These are phyloP conservation scores for Pouteria campechiana DNA, from an alignment of 179 eudicot species.

Conservation along the genomic window DNA sequence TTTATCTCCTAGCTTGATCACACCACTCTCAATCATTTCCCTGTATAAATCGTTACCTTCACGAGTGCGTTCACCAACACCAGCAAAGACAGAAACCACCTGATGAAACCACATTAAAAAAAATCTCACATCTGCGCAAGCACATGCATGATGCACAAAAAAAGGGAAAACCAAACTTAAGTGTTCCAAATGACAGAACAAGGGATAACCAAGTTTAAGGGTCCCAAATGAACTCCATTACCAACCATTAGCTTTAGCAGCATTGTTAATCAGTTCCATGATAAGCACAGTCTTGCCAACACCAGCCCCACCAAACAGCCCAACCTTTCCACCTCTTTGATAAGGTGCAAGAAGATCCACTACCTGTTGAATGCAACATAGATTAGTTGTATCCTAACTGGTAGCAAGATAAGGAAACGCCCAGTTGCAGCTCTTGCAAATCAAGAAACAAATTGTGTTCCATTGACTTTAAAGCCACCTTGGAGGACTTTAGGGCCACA, in stretches of 20 bases:
- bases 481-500: too few species aligned
- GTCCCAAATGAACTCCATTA: not conserved
- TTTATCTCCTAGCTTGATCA: slow-evolving; percentile 96
- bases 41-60: slow-evolving; percentile 97
- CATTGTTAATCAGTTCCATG: slow-evolving; percentile 95
- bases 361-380: slow-evolving; percentile 27
- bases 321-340: slow-evolving; percentile 98
- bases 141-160: too few species aligned
- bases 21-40: slow-evolving; percentile 99
- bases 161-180: slow-evolving; percentile 1
- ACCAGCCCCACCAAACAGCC: slow-evolving; percentile 96
- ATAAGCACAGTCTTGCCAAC: slow-evolving; percentile 97
- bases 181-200: not conserved
- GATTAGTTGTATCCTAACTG: too few species aligned
- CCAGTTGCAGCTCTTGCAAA: too few species aligned
- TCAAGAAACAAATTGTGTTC: too few species aligned
- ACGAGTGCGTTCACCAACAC: slow-evolving; percentile 95
- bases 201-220: not conserved
- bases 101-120: slow-evolving; percentile 14
- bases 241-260: slow-evolving; percentile 94
- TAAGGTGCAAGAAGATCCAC: slow-evolving; percentile 95
- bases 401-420: too few species aligned
- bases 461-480: too few species aligned
- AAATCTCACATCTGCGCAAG: too few species aligned
- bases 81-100: slow-evolving; percentile 99